Percentiles rank a stretch among this genome's conserved stretches.
Evolutionary conservation across 2,329 filamentous ascomycete species (phyloP).

Genomic region (Fusarium longipes): DNA sequence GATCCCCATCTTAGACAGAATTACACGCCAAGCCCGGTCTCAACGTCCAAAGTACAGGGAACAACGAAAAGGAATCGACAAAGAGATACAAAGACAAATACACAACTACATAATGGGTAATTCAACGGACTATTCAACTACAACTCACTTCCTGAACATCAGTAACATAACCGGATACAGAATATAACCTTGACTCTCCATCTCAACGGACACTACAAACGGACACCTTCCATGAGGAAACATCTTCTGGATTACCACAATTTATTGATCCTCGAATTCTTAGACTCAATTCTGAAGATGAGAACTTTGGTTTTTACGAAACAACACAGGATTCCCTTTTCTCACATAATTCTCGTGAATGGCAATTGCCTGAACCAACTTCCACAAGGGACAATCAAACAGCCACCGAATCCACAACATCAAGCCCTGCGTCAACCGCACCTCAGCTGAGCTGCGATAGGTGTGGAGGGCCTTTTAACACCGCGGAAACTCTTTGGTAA

Average conservation of each 20-base stretch:
- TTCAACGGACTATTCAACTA: too few species aligned
- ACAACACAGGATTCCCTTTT: accelerated
- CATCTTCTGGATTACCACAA: not conserved
- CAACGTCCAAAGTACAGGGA: too few species aligned
- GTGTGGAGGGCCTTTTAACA: accelerated
- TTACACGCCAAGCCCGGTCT: too few species aligned
- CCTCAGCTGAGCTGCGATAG: not conserved
- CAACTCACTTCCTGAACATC: too few species aligned
- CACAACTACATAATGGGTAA: too few species aligned
- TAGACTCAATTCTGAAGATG: accelerated
- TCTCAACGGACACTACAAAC: too few species aligned
- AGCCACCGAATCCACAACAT: not conserved
- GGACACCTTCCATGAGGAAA: not conserved
- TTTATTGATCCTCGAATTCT: not conserved
- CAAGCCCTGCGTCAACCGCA: not conserved
- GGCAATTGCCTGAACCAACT: not conserved
- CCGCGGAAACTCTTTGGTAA: not conserved
- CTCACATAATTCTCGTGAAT: not conserved
- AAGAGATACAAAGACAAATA: too few species aligned
- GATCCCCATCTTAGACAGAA: too few species aligned
- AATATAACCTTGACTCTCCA: too few species aligned
- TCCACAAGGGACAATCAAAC: accelerated
- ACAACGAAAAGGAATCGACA: too few species aligned
- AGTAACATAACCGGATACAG: too few species aligned
- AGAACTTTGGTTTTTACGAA: accelerated